Percentiles rank a stretch among this genome's conserved stretches.
phyloP scores from a whole-genome alignment of 1,284 basidiomycete species.

The Laetiporus sulphureus region DNA sequence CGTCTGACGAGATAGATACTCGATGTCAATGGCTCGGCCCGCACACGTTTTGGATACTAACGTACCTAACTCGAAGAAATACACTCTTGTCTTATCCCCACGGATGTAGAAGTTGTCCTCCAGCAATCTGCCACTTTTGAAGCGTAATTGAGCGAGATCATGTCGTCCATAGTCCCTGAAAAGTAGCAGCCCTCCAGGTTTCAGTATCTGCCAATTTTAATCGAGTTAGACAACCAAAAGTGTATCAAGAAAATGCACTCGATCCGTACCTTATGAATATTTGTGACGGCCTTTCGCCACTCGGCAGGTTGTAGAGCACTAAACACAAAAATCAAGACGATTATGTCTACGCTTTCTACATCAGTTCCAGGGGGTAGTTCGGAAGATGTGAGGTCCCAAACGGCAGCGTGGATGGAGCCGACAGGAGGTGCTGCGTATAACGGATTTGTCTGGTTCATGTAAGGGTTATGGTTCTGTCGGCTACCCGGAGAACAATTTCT shows the following conservation, averaged over 20 bases:
- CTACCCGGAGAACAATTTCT: conserved; percentile 2
- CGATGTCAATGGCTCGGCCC: background rate
- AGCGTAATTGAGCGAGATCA: conserved; percentile 90
- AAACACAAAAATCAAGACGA: conserved; percentile 92
- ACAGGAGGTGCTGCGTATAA: conserved; percentile 65
- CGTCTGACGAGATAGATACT: conserved; percentile 45
- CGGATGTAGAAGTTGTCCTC: conserved; percentile 93
- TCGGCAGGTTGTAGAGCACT: conserved; percentile 92
- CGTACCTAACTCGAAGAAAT: conserved; percentile 86
- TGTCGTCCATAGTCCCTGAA: conserved; percentile 95
- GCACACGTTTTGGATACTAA: background rate
- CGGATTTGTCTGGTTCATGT: conserved; percentile 44
- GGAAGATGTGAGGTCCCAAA: conserved; percentile 86
- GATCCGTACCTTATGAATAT: conserved; percentile 69
- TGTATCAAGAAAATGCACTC: too few relatives aligned
- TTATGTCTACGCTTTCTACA: conserved; percentile 73
- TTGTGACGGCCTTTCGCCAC: conserved; percentile 83
- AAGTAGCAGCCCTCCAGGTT: conserved; percentile 81
- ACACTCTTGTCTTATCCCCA: conserved; percentile 94
- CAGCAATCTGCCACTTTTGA: conserved; percentile 83
- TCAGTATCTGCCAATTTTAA: conserved; percentile 62
- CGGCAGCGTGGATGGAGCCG: conserved; percentile 72
- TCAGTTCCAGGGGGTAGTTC: conserved; percentile 60
- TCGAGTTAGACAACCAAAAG: too few relatives aligned
- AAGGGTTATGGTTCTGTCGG: background rate